phyloP scores from a whole-genome alignment of 2,329 filamentous ascomycete genomes.

The Mycosphaerelloides madeirae region DNA sequence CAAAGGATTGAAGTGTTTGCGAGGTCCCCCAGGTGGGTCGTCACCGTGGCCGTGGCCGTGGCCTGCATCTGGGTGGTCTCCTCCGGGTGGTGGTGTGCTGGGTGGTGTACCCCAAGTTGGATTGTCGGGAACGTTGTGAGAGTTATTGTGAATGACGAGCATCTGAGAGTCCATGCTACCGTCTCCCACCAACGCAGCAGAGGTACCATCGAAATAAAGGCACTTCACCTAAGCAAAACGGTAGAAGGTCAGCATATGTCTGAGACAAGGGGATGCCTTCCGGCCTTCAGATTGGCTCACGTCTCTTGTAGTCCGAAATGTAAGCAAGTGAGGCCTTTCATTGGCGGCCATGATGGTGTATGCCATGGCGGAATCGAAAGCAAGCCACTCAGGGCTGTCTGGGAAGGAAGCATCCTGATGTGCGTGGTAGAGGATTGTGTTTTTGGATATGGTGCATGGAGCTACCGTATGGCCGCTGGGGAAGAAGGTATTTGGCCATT shows the following conservation, averaged over 20 bases:
- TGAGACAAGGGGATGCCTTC: too few species aligned
- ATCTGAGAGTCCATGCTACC: conserved; percentile 48
- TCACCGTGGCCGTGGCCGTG: not conserved
- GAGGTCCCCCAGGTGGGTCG: not conserved
- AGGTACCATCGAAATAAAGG: conserved; percentile 51
- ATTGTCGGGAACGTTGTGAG: conserved; percentile 35
- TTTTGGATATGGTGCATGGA: conserved; percentile 43
- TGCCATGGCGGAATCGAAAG: conserved; percentile 52
- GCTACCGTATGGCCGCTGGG: conserved; percentile 48
- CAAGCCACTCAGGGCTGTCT: conserved; percentile 50
- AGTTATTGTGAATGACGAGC: conserved; percentile 44
- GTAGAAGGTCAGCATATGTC: conserved; percentile 49
- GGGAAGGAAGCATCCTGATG: conserved; percentile 39
- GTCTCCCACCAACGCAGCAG: conserved; percentile 44
- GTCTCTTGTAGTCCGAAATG: conserved; percentile 36
- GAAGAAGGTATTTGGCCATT: conserved; percentile 51
- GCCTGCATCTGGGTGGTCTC: not conserved
- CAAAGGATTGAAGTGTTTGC: conserved; percentile 32
- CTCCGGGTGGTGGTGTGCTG: conserved; percentile 19
- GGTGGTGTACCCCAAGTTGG: conserved; percentile 7
- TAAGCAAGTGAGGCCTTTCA: conserved; percentile 44
- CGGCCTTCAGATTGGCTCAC: too few species aligned
- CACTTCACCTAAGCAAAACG: conserved; percentile 41
- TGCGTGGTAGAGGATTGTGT: conserved; percentile 49
- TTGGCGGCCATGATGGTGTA: conserved; percentile 50